These are phyloP conservation scores for Russula sp. DNA, from an alignment of 768 basidiomycete species.

Conservation along the genomic window DNA sequence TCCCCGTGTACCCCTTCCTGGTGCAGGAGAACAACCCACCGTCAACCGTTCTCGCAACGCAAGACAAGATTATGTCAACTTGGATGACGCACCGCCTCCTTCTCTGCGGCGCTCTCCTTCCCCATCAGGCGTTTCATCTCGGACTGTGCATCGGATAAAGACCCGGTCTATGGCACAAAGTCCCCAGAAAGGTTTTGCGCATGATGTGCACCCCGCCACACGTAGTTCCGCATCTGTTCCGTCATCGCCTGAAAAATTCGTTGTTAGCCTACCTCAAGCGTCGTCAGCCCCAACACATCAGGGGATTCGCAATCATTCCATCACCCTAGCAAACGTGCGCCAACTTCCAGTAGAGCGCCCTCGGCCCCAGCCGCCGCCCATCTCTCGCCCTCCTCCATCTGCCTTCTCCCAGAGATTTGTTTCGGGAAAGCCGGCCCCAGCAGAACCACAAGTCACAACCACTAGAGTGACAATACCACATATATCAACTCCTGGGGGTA, in stretches of 20 bases:
- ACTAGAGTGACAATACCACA: conserved; percentile 2
- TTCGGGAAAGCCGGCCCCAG: conserved; percentile 7
- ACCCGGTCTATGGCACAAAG: background rate
- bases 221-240: conserved; percentile 16
- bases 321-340: background rate
- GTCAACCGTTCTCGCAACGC: background rate
- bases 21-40: background rate
- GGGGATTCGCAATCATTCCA: conserved; percentile 11
- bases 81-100: conserved; percentile 22
- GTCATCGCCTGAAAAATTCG: conserved; percentile 18
- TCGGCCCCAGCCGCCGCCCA: background rate
- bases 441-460: conserved; percentile 9
- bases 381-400: conserved; percentile 10
- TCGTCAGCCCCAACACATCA: background rate
- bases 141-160: background rate
- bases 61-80: conserved; percentile 19
- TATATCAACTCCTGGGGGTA: conserved; percentile 2
- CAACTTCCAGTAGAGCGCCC: conserved; percentile 4
- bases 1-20: conserved; percentile 11
- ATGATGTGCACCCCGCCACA: conserved; percentile 4
- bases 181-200: background rate
- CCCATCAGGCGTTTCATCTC: conserved; percentile 4
- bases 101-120: conserved; percentile 22
- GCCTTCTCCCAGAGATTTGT: conserved; percentile 17
- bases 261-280: conserved; percentile 6